Base-by-base conservation (phyloP, 306 rosid species). In the Vigna reflexopilosa region DNA sequence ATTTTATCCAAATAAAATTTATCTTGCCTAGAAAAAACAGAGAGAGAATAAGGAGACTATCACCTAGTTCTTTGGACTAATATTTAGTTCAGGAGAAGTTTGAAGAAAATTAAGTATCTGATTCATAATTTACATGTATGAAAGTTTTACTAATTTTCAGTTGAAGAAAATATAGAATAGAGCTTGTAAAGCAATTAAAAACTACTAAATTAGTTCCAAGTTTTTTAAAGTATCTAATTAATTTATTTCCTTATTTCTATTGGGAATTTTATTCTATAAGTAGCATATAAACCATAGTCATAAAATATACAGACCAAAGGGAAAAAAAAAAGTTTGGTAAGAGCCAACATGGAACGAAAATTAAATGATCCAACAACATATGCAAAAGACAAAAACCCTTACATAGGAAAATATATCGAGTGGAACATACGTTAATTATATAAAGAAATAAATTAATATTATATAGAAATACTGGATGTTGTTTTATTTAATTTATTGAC, bases 331-430 rank as follows among this genome's bases (percentile, higher is more conserved):
- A 26, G 48, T 36, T 58, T 17, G 12, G 38, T 49, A 65, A 49
- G 48, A 59, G 49, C 9, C 55, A 36, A 15, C 4, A 62, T 32
- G 73, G 48, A 62, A 59, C 7, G 2, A 34, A 20, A 49, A n/a
- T 22, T 19, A 44, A 67, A 44, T 1, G 72, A 22, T 5, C 19
- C 32, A 48, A 76, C 50, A 3, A 7, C 57, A 57, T 26, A 9
- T 51, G 47, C 51, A 71, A 62, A 63, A 66, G 76, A 75, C 82
- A 77, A 77, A 64, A 48, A 72, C 57, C 47, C 36, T 45, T 22
- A 77, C 77, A 4, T 10, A 3, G 26, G 4, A 34, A 70, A 59
- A 30, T 26, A 47, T 12, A 75, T 12, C 61, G 49, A 81, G 74
- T 66, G 50, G 47, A 34, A 61, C 48, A 48, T 57, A 57, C 58